Evolutionary conservation across 2,329 filamentous ascomycete species (phyloP).

Genomic region (Diatrype stigma): DNA sequence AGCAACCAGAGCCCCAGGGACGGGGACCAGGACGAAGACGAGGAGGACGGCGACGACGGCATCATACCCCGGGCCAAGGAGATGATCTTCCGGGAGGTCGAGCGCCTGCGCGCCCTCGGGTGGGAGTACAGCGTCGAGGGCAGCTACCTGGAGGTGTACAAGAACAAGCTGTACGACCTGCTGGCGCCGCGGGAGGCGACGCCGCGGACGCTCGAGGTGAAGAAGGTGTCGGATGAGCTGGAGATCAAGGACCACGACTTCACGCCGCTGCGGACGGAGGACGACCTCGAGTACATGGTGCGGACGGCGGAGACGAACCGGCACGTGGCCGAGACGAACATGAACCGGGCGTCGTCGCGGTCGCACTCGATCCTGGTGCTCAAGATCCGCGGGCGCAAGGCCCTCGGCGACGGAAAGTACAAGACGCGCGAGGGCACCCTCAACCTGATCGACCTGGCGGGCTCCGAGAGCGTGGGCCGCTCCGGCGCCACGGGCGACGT

Average conservation of each 20-base stretch:
- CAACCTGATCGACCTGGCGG: conserved; percentile 92
- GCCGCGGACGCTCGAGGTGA: conserved; percentile 56
- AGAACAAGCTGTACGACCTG: conserved; percentile 91
- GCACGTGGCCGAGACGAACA: conserved; percentile 92
- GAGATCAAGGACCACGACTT: conserved; percentile 28
- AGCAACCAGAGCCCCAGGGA: conserved; percentile 15
- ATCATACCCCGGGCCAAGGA: conserved; percentile 93
- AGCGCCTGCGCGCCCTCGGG: conserved; percentile 78
- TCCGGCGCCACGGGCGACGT: conserved; percentile 82
- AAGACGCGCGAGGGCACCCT: conserved; percentile 89
- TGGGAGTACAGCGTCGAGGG: conserved; percentile 95
- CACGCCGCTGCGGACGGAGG: conserved; percentile 66
- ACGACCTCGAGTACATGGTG: conserved; percentile 76
- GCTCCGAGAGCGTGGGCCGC: conserved; percentile 70
- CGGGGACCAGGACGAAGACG: conserved; percentile 53
- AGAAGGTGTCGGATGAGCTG: conserved; percentile 25
- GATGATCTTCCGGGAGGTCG: conserved; percentile 89
- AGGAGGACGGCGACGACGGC: conserved; percentile 74
- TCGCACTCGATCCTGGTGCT: conserved; percentile 97
- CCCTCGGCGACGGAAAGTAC: conserved; percentile 55
- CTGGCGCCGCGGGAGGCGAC: conserved; percentile 62
- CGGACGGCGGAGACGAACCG: conserved; percentile 78
- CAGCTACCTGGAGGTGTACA: conserved; percentile 96
- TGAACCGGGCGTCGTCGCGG: conserved; percentile 89
- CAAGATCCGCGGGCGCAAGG: conserved; percentile 68